phyloP scores from a whole-genome alignment of 208 protist species.

The Trypanosoma scelopori region DNA sequence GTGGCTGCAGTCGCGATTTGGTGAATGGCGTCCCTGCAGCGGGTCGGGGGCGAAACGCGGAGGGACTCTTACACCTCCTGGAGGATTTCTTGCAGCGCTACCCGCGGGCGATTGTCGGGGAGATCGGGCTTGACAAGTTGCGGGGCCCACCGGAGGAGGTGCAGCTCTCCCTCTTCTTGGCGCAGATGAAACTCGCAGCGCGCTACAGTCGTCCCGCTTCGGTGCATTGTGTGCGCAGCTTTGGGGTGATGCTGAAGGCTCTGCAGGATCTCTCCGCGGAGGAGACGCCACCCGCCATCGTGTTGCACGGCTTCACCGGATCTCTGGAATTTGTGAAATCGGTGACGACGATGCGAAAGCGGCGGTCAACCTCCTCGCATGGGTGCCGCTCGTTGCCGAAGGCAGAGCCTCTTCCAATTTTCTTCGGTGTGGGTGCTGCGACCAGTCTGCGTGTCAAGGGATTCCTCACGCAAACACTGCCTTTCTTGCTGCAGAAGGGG shows the following conservation, averaged over 20 bases:
- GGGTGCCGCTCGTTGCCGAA: slow-evolving; percentile 2
- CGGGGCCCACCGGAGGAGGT: slow-evolving; percentile 41
- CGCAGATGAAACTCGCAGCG: slow-evolving; percentile 65
- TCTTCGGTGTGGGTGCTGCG: slow-evolving; percentile 59
- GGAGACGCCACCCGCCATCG: slow-evolving; percentile 60
- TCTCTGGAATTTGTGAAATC: slow-evolving; percentile 63
- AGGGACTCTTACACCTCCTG: slow-evolving; percentile 38
- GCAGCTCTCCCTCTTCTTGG: slow-evolving; percentile 48
- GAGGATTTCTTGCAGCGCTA: slow-evolving; percentile 35
- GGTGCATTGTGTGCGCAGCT: slow-evolving; percentile 81
- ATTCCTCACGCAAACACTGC: slow-evolving; percentile 44
- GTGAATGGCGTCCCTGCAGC: not conserved
- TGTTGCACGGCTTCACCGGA: slow-evolving; percentile 87
- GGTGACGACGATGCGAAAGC: slow-evolving; percentile 56
- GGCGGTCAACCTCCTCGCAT: not conserved
- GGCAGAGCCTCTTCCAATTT: slow-evolving; percentile 32
- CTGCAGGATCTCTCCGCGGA: slow-evolving; percentile 35
- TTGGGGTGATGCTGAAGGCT: slow-evolving; percentile 57
- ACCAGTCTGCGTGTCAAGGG: slow-evolving; percentile 64
- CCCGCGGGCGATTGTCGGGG: slow-evolving; percentile 68
- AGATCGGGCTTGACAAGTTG: slow-evolving; percentile 87
- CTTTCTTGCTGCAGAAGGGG: slow-evolving; percentile 42
- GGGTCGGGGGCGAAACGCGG: slow-evolving; percentile 9
- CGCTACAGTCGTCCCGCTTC: slow-evolving; percentile 58
- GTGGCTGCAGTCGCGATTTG: not conserved